phyloP scores from a whole-genome alignment of 495 filamentous ascomycete species.

The Aspergillus funiculosus region DNA sequence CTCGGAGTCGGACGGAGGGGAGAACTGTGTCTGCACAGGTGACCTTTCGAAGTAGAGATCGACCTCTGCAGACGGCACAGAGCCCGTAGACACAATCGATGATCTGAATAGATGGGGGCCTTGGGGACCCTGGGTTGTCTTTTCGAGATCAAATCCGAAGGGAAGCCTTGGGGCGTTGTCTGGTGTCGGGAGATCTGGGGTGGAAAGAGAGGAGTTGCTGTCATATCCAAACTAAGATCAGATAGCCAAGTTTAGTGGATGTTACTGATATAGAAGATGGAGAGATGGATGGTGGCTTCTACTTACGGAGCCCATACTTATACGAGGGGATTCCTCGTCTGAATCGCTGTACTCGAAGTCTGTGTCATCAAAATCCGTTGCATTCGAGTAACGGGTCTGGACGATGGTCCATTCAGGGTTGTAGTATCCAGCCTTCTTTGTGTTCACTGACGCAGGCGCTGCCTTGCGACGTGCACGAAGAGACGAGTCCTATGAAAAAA shows the following conservation, averaged over 20 bases:
- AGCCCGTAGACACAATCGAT: constrained; percentile 31
- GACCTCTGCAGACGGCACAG: constrained; percentile 48
- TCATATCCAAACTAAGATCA: constrained; percentile 15
- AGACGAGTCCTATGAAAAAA: constrained; percentile 13
- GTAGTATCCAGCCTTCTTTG: constrained; percentile 9
- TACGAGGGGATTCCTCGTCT: constrained; percentile 49
- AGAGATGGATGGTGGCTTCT: too few relatives aligned
- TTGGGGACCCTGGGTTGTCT: constrained; percentile 53
- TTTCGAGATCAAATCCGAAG: constrained; percentile 48
- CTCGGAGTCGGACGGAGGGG: neutral
- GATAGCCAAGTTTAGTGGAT: neutral
- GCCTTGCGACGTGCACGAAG: constrained; percentile 17
- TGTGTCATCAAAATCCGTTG: constrained; percentile 68
- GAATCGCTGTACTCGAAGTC: constrained; percentile 62
- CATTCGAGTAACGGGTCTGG: constrained; percentile 43
- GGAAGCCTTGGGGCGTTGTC: too few relatives aligned
- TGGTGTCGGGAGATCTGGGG: constrained; percentile 14
- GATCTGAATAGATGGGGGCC: constrained; percentile 86
- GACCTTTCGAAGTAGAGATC: constrained; percentile 62
- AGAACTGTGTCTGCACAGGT: constrained; percentile 37
- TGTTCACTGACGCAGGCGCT: constrained; percentile 13
- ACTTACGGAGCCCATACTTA: constrained; percentile 32
- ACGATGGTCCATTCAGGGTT: neutral
- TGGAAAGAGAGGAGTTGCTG: constrained; percentile 16
- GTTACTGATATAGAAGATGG: neutral